Evolutionary conservation across 148 eudicot genomes (phyloP).

Genomic region (Dianthus caryophyllus): DNA sequence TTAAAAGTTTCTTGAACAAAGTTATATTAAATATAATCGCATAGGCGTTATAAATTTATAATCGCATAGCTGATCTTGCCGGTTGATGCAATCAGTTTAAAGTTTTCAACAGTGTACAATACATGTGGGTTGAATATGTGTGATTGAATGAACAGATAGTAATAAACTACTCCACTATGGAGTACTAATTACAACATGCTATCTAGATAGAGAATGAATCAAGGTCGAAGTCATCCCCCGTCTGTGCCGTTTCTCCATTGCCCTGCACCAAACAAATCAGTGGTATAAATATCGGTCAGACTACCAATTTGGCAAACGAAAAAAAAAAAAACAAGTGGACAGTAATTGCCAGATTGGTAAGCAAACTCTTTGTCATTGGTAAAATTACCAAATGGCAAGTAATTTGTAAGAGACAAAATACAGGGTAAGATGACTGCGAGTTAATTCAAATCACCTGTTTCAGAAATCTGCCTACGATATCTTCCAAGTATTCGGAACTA

Average conservation of each 20-base stretch:
- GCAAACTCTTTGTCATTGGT: too few relatives aligned
- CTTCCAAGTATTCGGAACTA: slow-evolving; percentile 58
- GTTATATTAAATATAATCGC: neutral
- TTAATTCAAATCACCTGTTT: slow-evolving; percentile 42
- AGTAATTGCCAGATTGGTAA: too few relatives aligned
- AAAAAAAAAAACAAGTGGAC: too few relatives aligned
- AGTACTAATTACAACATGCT: neutral
- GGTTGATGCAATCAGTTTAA: neutral
- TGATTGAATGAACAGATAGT: neutral
- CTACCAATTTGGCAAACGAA: too few relatives aligned
- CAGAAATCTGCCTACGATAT: slow-evolving; percentile 53
- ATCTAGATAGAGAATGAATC: slow-evolving; percentile 30
- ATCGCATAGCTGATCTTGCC: neutral
- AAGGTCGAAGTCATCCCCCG: slow-evolving; percentile 40
- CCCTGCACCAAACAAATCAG: slow-evolving; percentile 34
- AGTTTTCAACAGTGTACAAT: neutral
- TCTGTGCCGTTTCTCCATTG: slow-evolving; percentile 32
- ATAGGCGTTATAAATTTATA: slow-evolving; percentile 6
- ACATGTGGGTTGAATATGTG: neutral
- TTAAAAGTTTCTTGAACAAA: too few relatives aligned
- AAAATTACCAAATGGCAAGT: too few relatives aligned
- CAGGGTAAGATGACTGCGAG: neutral
- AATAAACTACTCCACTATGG: too few relatives aligned
- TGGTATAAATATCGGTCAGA: neutral
- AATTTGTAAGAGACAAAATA: neutral